These are phyloP conservation scores for Pterocarpus macrocarpus DNA, from an alignment of 306 rosid genomes.

Conservation along the genomic window DNA sequence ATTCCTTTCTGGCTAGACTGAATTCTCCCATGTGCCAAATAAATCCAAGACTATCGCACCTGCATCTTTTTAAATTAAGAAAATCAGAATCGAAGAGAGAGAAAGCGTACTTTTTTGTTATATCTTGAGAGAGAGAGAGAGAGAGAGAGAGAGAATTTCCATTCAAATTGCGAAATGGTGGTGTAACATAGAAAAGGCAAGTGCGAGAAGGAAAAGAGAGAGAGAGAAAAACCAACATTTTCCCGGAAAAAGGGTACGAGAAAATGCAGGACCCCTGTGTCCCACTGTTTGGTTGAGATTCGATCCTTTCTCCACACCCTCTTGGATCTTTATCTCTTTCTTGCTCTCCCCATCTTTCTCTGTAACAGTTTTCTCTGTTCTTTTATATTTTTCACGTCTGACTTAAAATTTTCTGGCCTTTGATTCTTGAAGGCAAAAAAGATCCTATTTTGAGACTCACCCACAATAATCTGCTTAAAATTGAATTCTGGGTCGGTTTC, in stretches of 20 bases:
- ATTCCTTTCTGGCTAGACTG: too few relatives aligned
- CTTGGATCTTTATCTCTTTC: conserved; percentile 41
- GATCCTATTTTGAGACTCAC: conserved; percentile 31
- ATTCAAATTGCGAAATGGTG: conserved; percentile 39
- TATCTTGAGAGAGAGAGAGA: too few relatives aligned
- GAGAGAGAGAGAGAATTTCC: conserved; percentile 18
- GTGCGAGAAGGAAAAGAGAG: background rate
- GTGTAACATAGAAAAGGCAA: conserved; percentile 20
- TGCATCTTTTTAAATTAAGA: conserved; percentile 4
- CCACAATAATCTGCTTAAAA: conserved; percentile 16
- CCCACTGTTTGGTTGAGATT: conserved; percentile 46
- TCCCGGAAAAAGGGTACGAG: conserved; percentile 25
- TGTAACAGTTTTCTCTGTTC: background rate
- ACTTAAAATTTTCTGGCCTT: background rate
- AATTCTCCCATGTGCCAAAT: too few relatives aligned
- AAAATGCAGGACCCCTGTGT: conserved; percentile 14
- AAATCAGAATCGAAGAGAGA: conserved; percentile 40
- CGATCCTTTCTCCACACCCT: conserved; percentile 21
- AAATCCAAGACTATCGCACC: too few relatives aligned
- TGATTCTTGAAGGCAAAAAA: conserved; percentile 31
- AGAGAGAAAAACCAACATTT: conserved; percentile 13
- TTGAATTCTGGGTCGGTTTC: conserved; percentile 44
- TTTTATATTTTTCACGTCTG: background rate
- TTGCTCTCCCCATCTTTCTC: conserved; percentile 25
- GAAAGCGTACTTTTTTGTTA: conserved; percentile 3